A percentile compares a stretch with the other conserved stretches of the same genome.
These are phyloP conservation scores for Cyberlindnera nakhonratchasimensis DNA, from an alignment of 805 yeast species.

Conservation along the genomic window DNA sequence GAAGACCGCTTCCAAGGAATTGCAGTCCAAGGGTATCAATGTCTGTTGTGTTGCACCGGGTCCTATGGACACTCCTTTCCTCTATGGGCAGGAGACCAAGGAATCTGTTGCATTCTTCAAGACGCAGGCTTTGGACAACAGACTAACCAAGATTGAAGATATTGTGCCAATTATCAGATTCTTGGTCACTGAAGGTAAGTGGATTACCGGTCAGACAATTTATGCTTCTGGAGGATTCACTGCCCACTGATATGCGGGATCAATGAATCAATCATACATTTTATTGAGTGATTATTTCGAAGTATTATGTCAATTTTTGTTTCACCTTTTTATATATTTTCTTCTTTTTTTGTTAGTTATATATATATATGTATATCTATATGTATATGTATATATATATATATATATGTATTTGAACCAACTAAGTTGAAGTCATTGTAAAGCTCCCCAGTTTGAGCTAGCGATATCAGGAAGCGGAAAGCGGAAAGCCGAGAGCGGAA, in stretches of 20 bases:
- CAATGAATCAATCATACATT: no score
- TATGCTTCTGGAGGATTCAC: slow-evolving; percentile 65
- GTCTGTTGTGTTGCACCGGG: slow-evolving; percentile 62
- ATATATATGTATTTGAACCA: no score
- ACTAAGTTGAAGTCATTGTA: no score
- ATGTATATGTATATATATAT: no score
- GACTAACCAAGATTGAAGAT: slow-evolving; percentile 56
- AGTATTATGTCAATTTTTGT: no score
- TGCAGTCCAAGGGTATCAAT: slow-evolving; percentile 41
- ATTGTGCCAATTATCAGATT: slow-evolving; percentile 62
- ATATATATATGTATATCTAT: no score
- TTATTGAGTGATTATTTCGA: no score
- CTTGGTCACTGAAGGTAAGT: slow-evolving; percentile 59
- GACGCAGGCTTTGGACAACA: slow-evolving; percentile 43
- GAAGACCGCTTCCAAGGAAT: slow-evolving; percentile 54
- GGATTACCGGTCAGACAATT: slow-evolving; percentile 71
- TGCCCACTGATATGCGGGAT: slow-evolving; percentile 45
- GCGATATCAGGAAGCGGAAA: no score
- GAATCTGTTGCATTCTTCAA: slow-evolving; percentile 54
- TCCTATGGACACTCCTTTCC: slow-evolving; percentile 65
- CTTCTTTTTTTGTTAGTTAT: no score
- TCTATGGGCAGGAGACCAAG: slow-evolving; percentile 56
- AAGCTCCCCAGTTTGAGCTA: no score
- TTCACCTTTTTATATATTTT: no score
- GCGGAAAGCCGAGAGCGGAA: no score